phyloP scores from a whole-genome alignment of 2,329 filamentous ascomycete genomes.

The Fonsecaea erecta region DNA sequence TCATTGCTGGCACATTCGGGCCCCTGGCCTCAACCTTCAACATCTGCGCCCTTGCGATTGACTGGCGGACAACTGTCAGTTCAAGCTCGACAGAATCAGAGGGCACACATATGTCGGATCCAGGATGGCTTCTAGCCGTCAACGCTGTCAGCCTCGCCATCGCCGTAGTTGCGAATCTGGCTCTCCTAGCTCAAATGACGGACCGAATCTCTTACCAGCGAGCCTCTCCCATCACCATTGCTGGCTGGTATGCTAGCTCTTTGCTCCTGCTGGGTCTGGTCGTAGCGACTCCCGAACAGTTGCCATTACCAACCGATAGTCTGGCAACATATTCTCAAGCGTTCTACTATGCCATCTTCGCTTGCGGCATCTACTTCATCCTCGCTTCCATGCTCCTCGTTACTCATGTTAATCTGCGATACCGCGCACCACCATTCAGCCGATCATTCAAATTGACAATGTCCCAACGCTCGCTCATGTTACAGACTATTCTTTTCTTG shows the following conservation, averaged over 20 bases:
- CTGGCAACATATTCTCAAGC: constrained; percentile 47
- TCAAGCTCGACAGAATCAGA: constrained; percentile 18
- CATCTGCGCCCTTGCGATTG: constrained; percentile 40
- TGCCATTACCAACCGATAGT: constrained; percentile 8
- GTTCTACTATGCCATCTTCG: constrained; percentile 64
- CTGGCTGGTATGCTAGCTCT: constrained; percentile 25
- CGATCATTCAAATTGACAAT: constrained; percentile 56
- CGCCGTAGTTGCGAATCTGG: background rate
- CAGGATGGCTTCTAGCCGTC: constrained; percentile 6
- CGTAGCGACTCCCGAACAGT: constrained; percentile 19
- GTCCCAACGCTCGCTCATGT: constrained; percentile 57
- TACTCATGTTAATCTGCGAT: constrained; percentile 70
- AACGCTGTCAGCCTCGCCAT: background rate
- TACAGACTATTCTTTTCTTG: constrained; percentile 47
- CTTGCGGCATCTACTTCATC: constrained; percentile 60
- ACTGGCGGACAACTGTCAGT: constrained; percentile 23
- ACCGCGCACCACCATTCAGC: constrained; percentile 1
- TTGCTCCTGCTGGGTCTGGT: constrained; percentile 22
- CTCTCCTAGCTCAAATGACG: constrained; percentile 6
- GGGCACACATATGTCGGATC: constrained; percentile 20
- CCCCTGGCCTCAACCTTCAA: constrained; percentile 47
- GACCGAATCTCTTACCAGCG: constrained; percentile 4
- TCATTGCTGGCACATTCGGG: constrained; percentile 41
- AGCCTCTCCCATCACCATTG: constrained; percentile 21
- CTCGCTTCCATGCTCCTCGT: constrained; percentile 56